These are phyloP conservation scores for Didymella keratinophila DNA, from an alignment of 2,329 filamentous ascomycete genomes.

Conservation along the genomic window DNA sequence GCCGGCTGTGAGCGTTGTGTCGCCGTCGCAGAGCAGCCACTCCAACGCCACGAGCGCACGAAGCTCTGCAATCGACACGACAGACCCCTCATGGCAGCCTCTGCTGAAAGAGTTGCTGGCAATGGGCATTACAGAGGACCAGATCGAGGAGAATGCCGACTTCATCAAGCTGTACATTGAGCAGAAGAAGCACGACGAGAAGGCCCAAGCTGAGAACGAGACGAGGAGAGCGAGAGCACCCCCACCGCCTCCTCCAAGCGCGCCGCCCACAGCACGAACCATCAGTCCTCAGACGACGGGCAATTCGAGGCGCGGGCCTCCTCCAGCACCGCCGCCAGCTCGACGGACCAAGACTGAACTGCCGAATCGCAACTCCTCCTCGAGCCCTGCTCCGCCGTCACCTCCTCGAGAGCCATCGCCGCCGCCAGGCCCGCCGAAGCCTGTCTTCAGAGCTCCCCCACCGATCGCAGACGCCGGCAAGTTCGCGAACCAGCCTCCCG, in stretches of 20 bases:
- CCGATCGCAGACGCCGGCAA: constrained; percentile 90
- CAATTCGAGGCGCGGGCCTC: constrained; percentile 66
- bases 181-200: constrained; percentile 65
- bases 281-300: constrained; percentile 71
- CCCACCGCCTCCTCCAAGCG: constrained; percentile 67
- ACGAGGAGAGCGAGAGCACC: constrained; percentile 63
- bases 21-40: constrained; percentile 47
- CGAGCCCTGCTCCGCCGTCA: constrained; percentile 66
- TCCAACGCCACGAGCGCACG: constrained; percentile 46
- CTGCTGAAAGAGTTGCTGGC: constrained; percentile 67
- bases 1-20: constrained; percentile 52
- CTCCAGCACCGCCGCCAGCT: constrained; percentile 66
- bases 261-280: constrained; percentile 50
- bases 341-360: constrained; percentile 55
- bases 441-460: constrained; percentile 83
- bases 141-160: constrained; percentile 71
- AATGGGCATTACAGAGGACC: constrained; percentile 74
- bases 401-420: constrained; percentile 79
- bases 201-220: constrained; percentile 55
- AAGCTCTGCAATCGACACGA: constrained; percentile 64
- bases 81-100: constrained; percentile 68
- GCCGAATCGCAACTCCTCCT: constrained; percentile 53
- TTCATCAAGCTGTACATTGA: constrained; percentile 74
- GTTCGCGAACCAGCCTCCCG: constrained; percentile 66
- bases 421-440: constrained; percentile 65